Evolutionary conservation across 768 basidiomycete species (phyloP).

Genomic region (Amanita subjunquillea): DNA sequence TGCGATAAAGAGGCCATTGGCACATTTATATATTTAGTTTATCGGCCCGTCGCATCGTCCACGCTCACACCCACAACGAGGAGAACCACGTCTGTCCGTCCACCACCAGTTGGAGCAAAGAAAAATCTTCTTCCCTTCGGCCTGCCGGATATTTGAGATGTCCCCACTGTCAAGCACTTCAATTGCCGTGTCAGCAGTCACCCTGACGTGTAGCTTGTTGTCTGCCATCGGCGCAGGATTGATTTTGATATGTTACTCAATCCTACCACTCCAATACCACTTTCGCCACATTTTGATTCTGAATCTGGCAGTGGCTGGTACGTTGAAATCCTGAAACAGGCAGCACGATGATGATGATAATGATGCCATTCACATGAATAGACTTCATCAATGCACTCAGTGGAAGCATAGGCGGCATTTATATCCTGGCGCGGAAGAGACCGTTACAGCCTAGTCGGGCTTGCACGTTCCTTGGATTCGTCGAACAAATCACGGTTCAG

Average conservation of each 20-base stretch:
- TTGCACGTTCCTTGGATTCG: neutral
- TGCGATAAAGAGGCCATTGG: too few species aligned
- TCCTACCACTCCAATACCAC: conserved; percentile 6
- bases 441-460: neutral
- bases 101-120: neutral
- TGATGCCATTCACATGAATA: neutral
- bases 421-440: conserved; percentile 4
- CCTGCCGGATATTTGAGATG: neutral
- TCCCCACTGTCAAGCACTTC: neutral
- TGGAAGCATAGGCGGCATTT: conserved; percentile 7
- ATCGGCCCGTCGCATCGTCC: too few species aligned
- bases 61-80: too few species aligned
- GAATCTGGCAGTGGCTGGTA: conserved; percentile 9
- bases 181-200: neutral
- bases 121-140: neutral
- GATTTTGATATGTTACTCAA: conserved; percentile 9
- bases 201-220: conserved; percentile 5
- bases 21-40: too few species aligned
- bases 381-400: conserved; percentile 8
- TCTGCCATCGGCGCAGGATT: conserved; percentile 8
- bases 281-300: conserved; percentile 11
- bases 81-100: too few species aligned
- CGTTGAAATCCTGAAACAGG: neutral
- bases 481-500: neutral
- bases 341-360: neutral